A percentile compares a stretch with the other conserved stretches of the same genome.
phyloP scores from a whole-genome alignment of 139 green algal species.

The Coccomyxa sp. region DNA sequence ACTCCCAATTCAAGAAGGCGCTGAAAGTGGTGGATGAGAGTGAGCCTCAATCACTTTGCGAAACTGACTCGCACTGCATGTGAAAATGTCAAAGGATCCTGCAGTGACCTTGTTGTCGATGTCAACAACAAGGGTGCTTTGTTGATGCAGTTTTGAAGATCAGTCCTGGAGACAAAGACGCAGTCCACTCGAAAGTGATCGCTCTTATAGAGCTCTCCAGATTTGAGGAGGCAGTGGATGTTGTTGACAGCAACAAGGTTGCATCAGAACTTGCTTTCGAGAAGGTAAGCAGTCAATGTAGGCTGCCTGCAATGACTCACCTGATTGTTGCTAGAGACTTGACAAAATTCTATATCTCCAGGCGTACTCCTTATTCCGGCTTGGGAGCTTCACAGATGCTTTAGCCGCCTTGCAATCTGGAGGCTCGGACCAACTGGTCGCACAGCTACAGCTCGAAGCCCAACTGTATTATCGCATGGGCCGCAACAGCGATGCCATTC shows the following conservation, averaged over 20 bases:
- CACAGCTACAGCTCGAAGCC: constrained; percentile 66
- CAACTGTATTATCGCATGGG: constrained; percentile 82
- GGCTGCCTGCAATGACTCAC: background rate
- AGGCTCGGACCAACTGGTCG: constrained; percentile 6
- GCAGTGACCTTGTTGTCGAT: background rate
- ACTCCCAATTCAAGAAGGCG: constrained; percentile 52
- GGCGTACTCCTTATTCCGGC: constrained; percentile 84
- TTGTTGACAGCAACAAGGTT: constrained; percentile 23
- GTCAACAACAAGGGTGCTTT: background rate
- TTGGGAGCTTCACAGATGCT: constrained; percentile 27
- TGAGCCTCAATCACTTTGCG: constrained; percentile 18
- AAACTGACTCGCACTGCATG: background rate
- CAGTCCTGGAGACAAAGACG: constrained; percentile 60
- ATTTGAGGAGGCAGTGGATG: constrained; percentile 51
- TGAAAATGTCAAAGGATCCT: background rate
- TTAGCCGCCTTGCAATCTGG: constrained; percentile 26
- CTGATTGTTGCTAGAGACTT: background rate
- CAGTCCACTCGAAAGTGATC: constrained; percentile 54
- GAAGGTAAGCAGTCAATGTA: constrained; percentile 35
- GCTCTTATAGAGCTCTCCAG: constrained; percentile 55
- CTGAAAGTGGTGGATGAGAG: constrained; percentile 61
- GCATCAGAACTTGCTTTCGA: constrained; percentile 52
- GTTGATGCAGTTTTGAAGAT: constrained; percentile 63
- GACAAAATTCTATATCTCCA: constrained; percentile 30
- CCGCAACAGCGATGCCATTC: constrained; percentile 45